A percentile compares a stretch with the other conserved stretches of the same genome.
Conservation (phyloP, 306 rosid species). For the Castanea mollissima region DNA sequence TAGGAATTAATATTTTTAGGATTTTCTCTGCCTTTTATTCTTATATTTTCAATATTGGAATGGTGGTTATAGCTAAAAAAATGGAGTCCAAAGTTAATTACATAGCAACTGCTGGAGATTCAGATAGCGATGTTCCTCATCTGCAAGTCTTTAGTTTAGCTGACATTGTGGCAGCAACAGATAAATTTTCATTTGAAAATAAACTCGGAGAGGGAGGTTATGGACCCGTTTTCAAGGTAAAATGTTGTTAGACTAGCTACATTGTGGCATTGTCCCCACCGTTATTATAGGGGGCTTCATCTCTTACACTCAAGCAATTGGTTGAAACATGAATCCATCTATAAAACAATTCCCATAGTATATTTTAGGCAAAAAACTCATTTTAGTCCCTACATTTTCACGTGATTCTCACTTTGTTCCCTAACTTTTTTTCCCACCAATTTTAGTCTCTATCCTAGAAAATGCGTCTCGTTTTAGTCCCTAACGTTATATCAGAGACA, state of each 20-base stretch:
- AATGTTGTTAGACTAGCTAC: background rate
- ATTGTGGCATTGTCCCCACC: no score
- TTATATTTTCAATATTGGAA: background rate
- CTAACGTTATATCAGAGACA: no score
- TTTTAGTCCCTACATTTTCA: no score
- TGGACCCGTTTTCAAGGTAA: constrained; percentile 51
- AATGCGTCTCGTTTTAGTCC: no score
- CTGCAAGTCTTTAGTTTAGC: constrained; percentile 26
- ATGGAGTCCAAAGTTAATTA: background rate
- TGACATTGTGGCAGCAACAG: constrained; percentile 30
- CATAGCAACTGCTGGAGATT: constrained; percentile 13
- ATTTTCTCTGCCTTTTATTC: background rate
- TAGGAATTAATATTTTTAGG: background rate
- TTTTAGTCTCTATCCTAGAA: no score
- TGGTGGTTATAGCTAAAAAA: background rate
- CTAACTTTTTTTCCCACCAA: no score
- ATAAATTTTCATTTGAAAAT: constrained; percentile 32
- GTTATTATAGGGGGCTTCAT: no score
- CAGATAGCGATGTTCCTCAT: constrained; percentile 24
- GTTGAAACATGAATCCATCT: no score
- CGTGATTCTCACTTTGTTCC: no score
- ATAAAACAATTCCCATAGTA: background rate
- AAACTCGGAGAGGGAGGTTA: constrained; percentile 53
- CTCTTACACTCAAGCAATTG: no score
- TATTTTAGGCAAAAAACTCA: background rate